phyloP scores from a whole-genome alignment of 2,329 filamentous ascomycete species.

The Ascochyta fabae region DNA sequence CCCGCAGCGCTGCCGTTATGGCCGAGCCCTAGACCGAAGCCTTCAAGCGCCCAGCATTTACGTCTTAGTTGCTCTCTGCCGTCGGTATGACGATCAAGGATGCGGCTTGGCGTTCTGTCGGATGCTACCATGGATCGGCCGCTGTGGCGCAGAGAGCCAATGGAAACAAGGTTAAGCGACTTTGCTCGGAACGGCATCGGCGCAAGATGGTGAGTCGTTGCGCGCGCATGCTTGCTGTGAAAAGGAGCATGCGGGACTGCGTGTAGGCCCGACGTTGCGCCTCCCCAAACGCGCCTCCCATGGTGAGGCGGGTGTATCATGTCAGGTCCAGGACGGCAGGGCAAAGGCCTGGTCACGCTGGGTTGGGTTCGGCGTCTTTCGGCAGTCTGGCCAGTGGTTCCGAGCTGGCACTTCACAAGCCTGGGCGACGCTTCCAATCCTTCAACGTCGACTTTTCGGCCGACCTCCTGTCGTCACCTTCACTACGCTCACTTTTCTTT shows the following conservation, averaged over 20 bases:
- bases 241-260: background rate
- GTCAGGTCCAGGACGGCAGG: constrained; percentile 5
- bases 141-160: constrained; percentile 29
- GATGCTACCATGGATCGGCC: constrained; percentile 25
- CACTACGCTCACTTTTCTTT: constrained; percentile 18
- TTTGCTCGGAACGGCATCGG: constrained; percentile 22
- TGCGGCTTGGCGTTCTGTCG: constrained; percentile 12
- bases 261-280: constrained; percentile 9
- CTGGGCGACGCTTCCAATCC: constrained; percentile 32
- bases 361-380: constrained; percentile 21
- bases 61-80: background rate
- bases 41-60: background rate
- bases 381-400: constrained; percentile 30
- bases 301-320: constrained; percentile 9
- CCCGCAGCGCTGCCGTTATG: too few relatives aligned
- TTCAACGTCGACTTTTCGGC: constrained; percentile 37
- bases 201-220: constrained; percentile 11
- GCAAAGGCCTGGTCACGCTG: constrained; percentile 7
- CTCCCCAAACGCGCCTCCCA: constrained; percentile 5
- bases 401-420: constrained; percentile 31
- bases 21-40: too few relatives aligned
- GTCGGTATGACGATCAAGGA: constrained; percentile 13
- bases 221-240: constrained; percentile 4
- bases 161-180: constrained; percentile 16
- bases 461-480: constrained; percentile 27